Base-by-base conservation (phyloP, 1,284 basidiomycete genomes). In the Trichosporon asahii region DNA sequence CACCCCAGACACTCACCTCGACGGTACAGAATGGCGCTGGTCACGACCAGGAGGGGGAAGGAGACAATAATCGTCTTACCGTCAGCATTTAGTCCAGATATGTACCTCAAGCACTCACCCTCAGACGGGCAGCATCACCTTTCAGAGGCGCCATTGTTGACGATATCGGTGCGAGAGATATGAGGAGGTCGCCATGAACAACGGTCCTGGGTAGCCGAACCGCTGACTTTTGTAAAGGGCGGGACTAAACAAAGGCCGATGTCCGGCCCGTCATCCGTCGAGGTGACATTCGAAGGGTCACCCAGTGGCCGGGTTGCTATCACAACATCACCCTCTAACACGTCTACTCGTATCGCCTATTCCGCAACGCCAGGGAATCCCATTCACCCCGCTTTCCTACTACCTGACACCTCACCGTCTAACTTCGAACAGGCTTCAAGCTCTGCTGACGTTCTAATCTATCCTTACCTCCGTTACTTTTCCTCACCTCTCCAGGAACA, bases 21-120 rank as follows among this genome's bases (percentile, higher is more conserved):
- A 57, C 80, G 76, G 70, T 83, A 83, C 31, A 83, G 69, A 64
- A 83, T 81, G 15, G 78, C 81, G 8, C 79, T 76, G 4, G 82
- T 83, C 7, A 79, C 81, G 2, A 82, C 78, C 12, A 83, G 74
- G 1, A 83, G 29, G 6, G 82, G 82, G 64, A 82, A 79, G 5
- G 82, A 78, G 49, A 83, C 75, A 73, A 83, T 80, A 70, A 83
- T 81, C 1, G 76, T 80, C 80, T 82, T 64, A 3, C 18, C 15
- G 66, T 72, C 68, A 69, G 66, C 60, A 31, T 9, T 18, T 29
- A 18, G 3, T 3, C 15, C 53, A 55, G 18, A n/a, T 18, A 18
- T 2, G 12, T 18, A 14, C 15, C 25, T 21, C 9, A 6, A 6
- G 53, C 55, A 12, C 76, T 73, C 40, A 82, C 78, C 55, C 80